These are phyloP conservation scores for Coemansia erecta DNA, from an alignment of 192 early-diverging fungal species.

Conservation along the genomic window DNA sequence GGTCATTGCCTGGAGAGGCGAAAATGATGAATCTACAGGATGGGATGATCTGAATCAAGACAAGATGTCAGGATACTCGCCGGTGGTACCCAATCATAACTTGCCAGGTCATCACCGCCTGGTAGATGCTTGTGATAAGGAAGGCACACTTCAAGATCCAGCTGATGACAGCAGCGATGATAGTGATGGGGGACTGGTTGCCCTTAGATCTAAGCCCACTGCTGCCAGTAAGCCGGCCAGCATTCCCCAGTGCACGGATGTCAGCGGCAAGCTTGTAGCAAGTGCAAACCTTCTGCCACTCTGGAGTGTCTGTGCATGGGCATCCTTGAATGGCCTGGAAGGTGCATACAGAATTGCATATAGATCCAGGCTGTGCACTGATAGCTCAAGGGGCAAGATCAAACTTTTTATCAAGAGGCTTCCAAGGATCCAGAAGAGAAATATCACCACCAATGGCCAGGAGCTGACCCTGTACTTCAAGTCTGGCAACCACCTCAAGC, in stretches of 20 bases:
- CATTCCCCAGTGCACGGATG: slow-evolving; percentile 5
- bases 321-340: slow-evolving; percentile 22
- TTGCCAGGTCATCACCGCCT: too few species aligned
- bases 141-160: not conserved
- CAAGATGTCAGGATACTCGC: not conserved
- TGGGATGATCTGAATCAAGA: not conserved
- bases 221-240: too few species aligned
- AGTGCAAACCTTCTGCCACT: slow-evolving; percentile 12
- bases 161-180: not conserved
- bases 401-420: slow-evolving; percentile 7
- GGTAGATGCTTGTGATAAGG: not conserved
- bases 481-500: slow-evolving; percentile 23
- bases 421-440: slow-evolving; percentile 9
- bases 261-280: slow-evolving; percentile 12
- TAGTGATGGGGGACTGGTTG: not conserved
- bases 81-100: too few species aligned
- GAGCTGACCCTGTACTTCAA: slow-evolving; percentile 17
- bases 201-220: too few species aligned
- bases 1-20: slow-evolving; percentile 21
- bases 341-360: slow-evolving; percentile 6
- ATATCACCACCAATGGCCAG: not conserved
- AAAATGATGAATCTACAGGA: not conserved
- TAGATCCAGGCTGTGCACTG: slow-evolving; percentile 13
- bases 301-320: slow-evolving; percentile 40
- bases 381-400: slow-evolving; percentile 9